Evolutionary conservation across 106 monocot species (phyloP).

Genomic region (Acanthochlamys bracteata): DNA sequence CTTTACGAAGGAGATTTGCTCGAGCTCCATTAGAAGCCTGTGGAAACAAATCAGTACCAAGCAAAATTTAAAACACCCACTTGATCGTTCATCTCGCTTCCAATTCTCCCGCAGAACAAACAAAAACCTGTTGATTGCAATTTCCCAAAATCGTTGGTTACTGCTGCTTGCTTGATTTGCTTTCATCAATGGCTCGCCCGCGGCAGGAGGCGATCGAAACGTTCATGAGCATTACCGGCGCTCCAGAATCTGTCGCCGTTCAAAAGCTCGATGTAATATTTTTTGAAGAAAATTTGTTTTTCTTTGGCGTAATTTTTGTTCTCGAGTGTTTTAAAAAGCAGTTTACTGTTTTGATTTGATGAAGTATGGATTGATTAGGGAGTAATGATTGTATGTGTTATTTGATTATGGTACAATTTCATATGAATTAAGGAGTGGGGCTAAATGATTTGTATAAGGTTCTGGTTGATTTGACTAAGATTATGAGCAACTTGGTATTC

Average conservation of each 20-base stretch:
- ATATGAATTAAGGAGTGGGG: too few relatives aligned
- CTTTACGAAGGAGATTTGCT: too few relatives aligned
- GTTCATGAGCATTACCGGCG: slow-evolving; percentile 57
- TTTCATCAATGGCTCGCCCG: slow-evolving; percentile 27
- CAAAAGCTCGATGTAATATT: slow-evolving; percentile 46
- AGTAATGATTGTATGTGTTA: too few relatives aligned
- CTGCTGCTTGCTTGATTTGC: neutral
- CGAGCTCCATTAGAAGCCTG: neutral
- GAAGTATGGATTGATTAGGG: too few relatives aligned
- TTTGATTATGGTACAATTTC: too few relatives aligned
- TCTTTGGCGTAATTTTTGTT: neutral
- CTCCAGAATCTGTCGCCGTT: slow-evolving; percentile 38
- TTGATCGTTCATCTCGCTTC: neutral
- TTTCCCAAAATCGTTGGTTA: neutral
- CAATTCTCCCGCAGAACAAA: neutral
- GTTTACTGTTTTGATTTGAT: too few relatives aligned
- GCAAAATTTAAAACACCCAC: neutral
- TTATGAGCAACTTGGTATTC: too few relatives aligned
- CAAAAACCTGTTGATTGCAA: neutral
- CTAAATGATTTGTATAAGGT: too few relatives aligned
- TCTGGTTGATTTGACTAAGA: too few relatives aligned
- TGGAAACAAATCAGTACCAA: neutral
- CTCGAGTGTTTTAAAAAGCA: too few relatives aligned
- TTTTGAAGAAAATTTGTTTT: neutral
- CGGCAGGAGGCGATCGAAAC: slow-evolving; percentile 60